Evolutionary conservation across 1,284 basidiomycete species (phyloP).

Genomic region (Leccinum subfulvum): DNA sequence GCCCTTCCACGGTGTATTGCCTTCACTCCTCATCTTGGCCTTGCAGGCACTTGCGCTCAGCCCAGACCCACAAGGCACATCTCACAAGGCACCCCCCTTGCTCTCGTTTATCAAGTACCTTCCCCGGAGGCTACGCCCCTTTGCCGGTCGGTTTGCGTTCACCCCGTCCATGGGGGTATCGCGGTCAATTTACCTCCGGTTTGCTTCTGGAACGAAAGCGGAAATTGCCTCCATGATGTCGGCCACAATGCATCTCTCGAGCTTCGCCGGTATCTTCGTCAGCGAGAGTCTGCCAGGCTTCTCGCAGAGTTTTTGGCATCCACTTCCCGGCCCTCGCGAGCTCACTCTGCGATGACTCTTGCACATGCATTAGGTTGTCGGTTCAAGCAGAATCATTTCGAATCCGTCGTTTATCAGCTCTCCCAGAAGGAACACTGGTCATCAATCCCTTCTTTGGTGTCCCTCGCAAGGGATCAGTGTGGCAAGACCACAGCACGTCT

Average conservation of each 20-base stretch:
- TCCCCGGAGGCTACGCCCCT: background rate
- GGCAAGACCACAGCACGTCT: constrained; percentile 51
- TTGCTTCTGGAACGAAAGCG: constrained; percentile 20
- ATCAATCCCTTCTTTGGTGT: constrained; percentile 45
- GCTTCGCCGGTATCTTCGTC: constrained; percentile 34
- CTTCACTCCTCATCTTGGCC: constrained; percentile 23
- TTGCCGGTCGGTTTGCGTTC: background rate
- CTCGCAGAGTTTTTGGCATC: constrained; percentile 47
- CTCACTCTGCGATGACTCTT: constrained; percentile 45
- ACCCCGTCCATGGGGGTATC: constrained; percentile 1
- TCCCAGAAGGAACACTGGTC: constrained; percentile 49
- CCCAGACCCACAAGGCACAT: constrained; percentile 10
- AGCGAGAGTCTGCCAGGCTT: constrained; percentile 40
- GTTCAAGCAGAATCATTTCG: constrained; percentile 57
- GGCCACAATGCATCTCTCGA: constrained; percentile 23
- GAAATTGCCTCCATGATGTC: constrained; percentile 27
- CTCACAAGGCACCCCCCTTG: constrained; percentile 6
- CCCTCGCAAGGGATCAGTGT: constrained; percentile 45
- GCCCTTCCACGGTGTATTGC: constrained; percentile 3
- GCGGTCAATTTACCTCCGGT: constrained; percentile 26
- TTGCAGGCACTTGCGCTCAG: constrained; percentile 22
- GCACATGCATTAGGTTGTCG: constrained; percentile 48
- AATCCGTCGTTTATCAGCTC: constrained; percentile 50
- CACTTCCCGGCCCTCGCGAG: constrained; percentile 40
- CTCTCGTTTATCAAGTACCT: constrained; percentile 4